Evolutionary conservation across 2,329 filamentous ascomycete genomes (phyloP), one percentile per base, ranked within the genome.

Genomic region (Diplodia scrobiculata): DNA sequence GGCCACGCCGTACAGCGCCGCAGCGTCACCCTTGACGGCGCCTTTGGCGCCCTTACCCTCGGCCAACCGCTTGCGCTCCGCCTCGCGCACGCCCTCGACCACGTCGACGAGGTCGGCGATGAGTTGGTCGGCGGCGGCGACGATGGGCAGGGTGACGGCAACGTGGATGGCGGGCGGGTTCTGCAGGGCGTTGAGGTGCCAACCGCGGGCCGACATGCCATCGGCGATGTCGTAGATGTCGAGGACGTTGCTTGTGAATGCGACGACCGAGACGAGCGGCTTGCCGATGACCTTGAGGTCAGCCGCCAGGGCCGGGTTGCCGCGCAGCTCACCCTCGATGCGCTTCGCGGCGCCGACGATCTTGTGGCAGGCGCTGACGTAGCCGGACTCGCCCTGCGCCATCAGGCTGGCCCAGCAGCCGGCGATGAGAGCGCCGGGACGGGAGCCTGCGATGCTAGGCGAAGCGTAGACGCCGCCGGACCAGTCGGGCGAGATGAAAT

Each of bases 401-500:
- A 99, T 93, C 74, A 99, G 83, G 77, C 88, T 92, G 1, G 93
- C 89, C 95, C 96, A 99, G 83, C 93, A 97, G 55, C 91, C 94
- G 0, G 95, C 95, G 70, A 99, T 99, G 66, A 99, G 84, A 1
- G 95, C 93, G 54, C 95, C 95, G 0, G 95, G 94, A 0, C 95
- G 88, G 0, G 91, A 96, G 5, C 95, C 95, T 0, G 95, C 94
- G 63, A 98, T 91, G 5, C 90, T 91, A 0, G 95, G 95, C 1
- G 91, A 96, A 48, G 92, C 95, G 78, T 99, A 99, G 9, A 99
- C 92, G 72, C 95, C 95, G 67, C 95, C 95, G 10, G 90, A 88
- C 95, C 95, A 99, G 79, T 96, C 91, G 6, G 95, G 90, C 36
- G 89, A 91, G 76, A 99, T 89, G 79, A 97, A 99, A 84, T 99